Evolutionary conservation across 129 eudicot genomes (phyloP).

Genomic region (Mikania micrantha): DNA sequence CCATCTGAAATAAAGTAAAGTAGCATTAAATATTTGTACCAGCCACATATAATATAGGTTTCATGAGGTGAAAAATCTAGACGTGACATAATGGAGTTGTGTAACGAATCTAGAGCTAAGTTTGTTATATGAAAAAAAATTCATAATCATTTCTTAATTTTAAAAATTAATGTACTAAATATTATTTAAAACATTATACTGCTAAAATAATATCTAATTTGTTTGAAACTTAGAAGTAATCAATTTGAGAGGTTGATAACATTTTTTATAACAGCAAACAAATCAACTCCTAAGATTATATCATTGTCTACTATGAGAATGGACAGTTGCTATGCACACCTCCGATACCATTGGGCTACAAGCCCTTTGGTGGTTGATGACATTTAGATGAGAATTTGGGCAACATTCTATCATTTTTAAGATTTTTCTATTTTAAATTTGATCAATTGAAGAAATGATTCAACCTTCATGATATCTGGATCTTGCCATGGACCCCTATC

Average conservation of each 20-base stretch:
- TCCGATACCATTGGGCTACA: no score
- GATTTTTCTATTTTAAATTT: background rate
- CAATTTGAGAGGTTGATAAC: background rate
- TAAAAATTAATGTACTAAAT: background rate
- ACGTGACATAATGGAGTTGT: background rate
- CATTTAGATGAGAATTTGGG: no score
- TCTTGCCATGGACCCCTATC: conserved; percentile 96
- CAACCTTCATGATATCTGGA: conserved; percentile 72
- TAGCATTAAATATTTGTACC: background rate
- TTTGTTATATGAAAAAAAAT: no score
- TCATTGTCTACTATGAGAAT: no score
- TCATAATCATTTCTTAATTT: background rate
- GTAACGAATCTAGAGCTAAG: background rate
- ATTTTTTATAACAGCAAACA: no score
- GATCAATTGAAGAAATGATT: background rate
- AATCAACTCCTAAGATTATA: no score
- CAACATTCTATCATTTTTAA: no score
- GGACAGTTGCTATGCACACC: no score
- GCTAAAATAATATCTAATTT: background rate
- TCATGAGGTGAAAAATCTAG: background rate
- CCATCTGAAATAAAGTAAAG: conserved; percentile 58
- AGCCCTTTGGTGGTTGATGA: no score
- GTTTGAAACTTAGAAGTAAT: background rate
- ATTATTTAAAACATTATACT: background rate
- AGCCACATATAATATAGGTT: background rate